These are phyloP conservation scores for Cornus controversa DNA, from an alignment of 148 eudicot species.

Conservation along the genomic window DNA sequence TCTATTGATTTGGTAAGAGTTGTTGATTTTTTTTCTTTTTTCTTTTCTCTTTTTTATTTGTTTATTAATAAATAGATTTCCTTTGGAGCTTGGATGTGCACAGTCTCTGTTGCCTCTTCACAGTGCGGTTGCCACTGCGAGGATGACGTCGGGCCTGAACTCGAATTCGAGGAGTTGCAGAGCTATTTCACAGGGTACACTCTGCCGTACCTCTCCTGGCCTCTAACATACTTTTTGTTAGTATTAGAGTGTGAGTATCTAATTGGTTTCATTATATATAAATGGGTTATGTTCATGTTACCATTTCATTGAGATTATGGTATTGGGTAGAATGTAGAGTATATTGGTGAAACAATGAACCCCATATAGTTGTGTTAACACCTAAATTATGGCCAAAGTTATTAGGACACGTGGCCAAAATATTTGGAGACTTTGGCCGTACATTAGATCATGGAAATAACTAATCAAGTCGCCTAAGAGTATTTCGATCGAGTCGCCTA, in stretches of 20 bases:
- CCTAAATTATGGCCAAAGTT: too few relatives aligned
- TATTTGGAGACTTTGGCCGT: too few relatives aligned
- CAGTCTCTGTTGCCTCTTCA: slow-evolving; percentile 73
- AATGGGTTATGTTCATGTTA: background rate
- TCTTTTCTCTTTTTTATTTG: too few relatives aligned
- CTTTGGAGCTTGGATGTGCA: slow-evolving; percentile 52
- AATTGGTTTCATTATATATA: too few relatives aligned
- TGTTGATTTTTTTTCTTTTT: background rate
- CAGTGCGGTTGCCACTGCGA: slow-evolving; percentile 62
- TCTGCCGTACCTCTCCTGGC: slow-evolving; percentile 79
- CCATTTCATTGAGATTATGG: background rate
- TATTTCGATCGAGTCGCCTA: too few relatives aligned
- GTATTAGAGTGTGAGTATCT: slow-evolving; percentile 16
- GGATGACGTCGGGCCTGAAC: slow-evolving; percentile 76
- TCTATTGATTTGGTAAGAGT: too few relatives aligned
- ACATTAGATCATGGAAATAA: too few relatives aligned
- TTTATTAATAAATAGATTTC: slow-evolving; percentile 28
- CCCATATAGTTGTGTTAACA: background rate
- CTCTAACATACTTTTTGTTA: slow-evolving; percentile 47
- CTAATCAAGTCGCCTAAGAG: too few relatives aligned
- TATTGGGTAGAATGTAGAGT: background rate
- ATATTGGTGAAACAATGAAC: background rate
- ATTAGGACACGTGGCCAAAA: too few relatives aligned
- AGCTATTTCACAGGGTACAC: slow-evolving; percentile 83
- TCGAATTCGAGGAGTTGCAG: slow-evolving; percentile 55